These are phyloP conservation scores for Coemansia linderi DNA, from an alignment of 371 early-diverging fungal species.

Conservation along the genomic window DNA sequence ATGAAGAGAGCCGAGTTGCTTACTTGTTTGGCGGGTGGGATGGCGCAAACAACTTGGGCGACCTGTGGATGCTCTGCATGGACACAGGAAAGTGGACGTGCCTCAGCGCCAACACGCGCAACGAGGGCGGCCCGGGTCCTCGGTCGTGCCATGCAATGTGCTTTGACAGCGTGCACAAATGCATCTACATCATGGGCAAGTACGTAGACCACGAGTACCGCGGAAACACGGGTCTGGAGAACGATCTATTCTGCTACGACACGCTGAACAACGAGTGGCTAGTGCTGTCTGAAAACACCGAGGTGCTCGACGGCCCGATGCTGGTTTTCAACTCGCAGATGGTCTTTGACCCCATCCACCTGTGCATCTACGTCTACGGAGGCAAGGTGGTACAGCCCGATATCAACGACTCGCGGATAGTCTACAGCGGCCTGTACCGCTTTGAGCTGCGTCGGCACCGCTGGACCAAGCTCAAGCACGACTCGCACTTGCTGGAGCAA, in stretches of 20 bases:
- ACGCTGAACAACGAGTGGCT: constrained; percentile 70
- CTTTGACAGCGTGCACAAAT: constrained; percentile 72
- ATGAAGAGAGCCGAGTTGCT: constrained; percentile 69
- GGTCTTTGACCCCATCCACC: constrained; percentile 74
- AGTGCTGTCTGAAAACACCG: constrained; percentile 73
- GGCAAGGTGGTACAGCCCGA: constrained; percentile 72
- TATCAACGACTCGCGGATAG: constrained; percentile 59
- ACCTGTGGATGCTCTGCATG: constrained; percentile 87
- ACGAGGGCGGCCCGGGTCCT: constrained; percentile 82
- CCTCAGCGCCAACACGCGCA: constrained; percentile 71
- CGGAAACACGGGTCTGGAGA: constrained; percentile 63
- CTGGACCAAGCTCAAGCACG: constrained; percentile 72
- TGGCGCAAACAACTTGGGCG: constrained; percentile 82
- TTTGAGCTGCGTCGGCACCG: constrained; percentile 65
- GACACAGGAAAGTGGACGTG: constrained; percentile 68
- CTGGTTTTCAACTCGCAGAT: constrained; percentile 95
- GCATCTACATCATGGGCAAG: constrained; percentile 82
- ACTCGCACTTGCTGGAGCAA: constrained; percentile 47
- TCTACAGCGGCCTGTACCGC: constrained; percentile 84
- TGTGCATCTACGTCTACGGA: constrained; percentile 87
- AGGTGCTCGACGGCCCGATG: constrained; percentile 81
- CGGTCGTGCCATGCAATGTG: constrained; percentile 93
- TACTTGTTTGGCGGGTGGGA: constrained; percentile 97
- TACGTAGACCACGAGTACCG: constrained; percentile 79
- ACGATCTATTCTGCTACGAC: constrained; percentile 90